Conservation (phyloP, 129 eudicot species). For the sunflower (Helianthus annuus) region DNA sequence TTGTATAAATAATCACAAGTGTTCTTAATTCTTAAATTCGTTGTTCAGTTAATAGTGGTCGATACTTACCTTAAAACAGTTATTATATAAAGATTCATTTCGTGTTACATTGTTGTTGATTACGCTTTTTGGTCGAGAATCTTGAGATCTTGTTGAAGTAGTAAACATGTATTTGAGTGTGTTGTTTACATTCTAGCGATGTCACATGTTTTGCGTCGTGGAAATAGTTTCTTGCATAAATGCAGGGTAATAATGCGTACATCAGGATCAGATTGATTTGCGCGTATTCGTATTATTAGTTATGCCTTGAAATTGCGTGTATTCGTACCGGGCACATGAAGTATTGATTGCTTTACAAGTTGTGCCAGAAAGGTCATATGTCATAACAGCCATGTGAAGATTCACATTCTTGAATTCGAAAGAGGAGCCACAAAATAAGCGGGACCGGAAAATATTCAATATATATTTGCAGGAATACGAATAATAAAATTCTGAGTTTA, state of each 20-base stretch:
- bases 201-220: too few species aligned
- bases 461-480: neutral
- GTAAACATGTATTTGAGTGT: too few species aligned
- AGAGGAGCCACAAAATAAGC: constrained; percentile 4
- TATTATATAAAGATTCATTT: constrained; percentile 37
- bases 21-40: constrained; percentile 31
- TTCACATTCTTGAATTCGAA: neutral
- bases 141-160: neutral
- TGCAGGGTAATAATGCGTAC: too few species aligned
- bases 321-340: neutral
- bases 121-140: neutral
- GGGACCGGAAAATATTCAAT: neutral
- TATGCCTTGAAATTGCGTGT: neutral
- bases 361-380: neutral
- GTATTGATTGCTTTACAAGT: neutral
- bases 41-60: constrained; percentile 33
- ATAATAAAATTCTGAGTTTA: too few species aligned
- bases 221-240: too few species aligned
- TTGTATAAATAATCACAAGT: constrained; percentile 36
- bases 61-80: constrained; percentile 31
- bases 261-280: too few species aligned
- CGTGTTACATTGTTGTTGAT: neutral
- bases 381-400: neutral
- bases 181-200: too few species aligned
- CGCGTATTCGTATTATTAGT: neutral